Conservation (phyloP, 768 basidiomycete genomes). For the Termitomyces sp. region DNA sequence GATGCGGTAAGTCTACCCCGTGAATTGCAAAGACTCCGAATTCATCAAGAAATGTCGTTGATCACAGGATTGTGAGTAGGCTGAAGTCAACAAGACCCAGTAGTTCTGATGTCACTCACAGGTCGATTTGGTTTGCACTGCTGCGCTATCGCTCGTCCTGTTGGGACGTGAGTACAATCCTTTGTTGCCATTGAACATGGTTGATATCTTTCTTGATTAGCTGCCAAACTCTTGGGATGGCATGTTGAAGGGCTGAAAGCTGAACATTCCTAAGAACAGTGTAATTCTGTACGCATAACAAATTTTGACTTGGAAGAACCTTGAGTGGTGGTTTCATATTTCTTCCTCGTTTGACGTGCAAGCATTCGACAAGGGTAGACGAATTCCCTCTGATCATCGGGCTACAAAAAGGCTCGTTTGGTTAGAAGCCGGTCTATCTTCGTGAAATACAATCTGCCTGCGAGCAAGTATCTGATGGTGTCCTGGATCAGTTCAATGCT, state of each 20-base stretch:
- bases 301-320: not conserved
- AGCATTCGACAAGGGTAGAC: not conserved
- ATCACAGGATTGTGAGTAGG: slow-evolving; percentile 4
- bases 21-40: not conserved
- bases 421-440: too few species aligned
- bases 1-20: not conserved
- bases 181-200: not conserved
- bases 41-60: not conserved
- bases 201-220: not conserved
- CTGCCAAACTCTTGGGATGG: slow-evolving; percentile 7
- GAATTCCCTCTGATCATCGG: too few species aligned
- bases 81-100: not conserved
- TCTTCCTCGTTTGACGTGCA: not conserved
- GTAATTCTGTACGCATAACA: not conserved
- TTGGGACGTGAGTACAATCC: not conserved
- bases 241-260: not conserved
- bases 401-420: too few species aligned
- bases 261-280: not conserved
- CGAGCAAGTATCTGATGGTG: too few species aligned
- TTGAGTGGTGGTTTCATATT: not conserved
- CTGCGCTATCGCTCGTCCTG: not conserved
- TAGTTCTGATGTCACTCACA: not conserved
- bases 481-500: too few species aligned
- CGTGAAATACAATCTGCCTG: too few species aligned
- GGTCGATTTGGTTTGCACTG: slow-evolving; percentile 2